Evolutionary conservation across 495 filamentous ascomycete genomes (phyloP).

Genomic region (Entonaema liquescens): DNA sequence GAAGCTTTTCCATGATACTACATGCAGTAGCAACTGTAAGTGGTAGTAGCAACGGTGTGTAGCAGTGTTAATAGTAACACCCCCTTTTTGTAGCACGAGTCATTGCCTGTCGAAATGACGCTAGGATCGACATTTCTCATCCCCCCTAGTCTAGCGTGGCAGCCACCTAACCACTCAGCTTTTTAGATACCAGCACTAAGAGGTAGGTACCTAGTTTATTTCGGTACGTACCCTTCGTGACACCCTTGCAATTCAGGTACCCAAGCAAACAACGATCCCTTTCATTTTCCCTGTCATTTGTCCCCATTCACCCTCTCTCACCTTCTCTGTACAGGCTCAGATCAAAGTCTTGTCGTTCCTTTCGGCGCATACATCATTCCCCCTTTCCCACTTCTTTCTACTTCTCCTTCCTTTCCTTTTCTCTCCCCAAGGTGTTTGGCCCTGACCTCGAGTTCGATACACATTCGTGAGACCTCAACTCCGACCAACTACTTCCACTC

Average conservation of each 20-base stretch:
- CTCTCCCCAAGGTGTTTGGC: slow-evolving; percentile 44
- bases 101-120: slow-evolving; percentile 34
- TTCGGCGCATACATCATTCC: slow-evolving; percentile 45
- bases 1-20: not conserved
- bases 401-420: slow-evolving; percentile 41
- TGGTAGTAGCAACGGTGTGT: not conserved
- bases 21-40: not conserved
- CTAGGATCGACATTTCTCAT: slow-evolving; percentile 41
- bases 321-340: slow-evolving; percentile 6
- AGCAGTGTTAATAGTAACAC: slow-evolving; percentile 15
- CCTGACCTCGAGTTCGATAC: slow-evolving; percentile 38
- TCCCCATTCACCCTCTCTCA: slow-evolving; percentile 3
- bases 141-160: slow-evolving; percentile 24
- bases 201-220: slow-evolving; percentile 4
- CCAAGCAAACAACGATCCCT: slow-evolving; percentile 36
- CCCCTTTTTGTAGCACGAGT: slow-evolving; percentile 28
- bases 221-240: slow-evolving; percentile 31
- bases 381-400: slow-evolving; percentile 42
- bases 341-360: slow-evolving; percentile 29
- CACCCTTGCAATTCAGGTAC: slow-evolving; percentile 24
- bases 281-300: slow-evolving; percentile 28
- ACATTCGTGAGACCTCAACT: slow-evolving; percentile 41
- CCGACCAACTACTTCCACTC: slow-evolving; percentile 44
- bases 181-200: slow-evolving; percentile 27
- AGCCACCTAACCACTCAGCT: slow-evolving; percentile 29